phyloP scores from a whole-genome alignment of 2,329 filamentous ascomycete genomes.

The Neonectria sp. region DNA sequence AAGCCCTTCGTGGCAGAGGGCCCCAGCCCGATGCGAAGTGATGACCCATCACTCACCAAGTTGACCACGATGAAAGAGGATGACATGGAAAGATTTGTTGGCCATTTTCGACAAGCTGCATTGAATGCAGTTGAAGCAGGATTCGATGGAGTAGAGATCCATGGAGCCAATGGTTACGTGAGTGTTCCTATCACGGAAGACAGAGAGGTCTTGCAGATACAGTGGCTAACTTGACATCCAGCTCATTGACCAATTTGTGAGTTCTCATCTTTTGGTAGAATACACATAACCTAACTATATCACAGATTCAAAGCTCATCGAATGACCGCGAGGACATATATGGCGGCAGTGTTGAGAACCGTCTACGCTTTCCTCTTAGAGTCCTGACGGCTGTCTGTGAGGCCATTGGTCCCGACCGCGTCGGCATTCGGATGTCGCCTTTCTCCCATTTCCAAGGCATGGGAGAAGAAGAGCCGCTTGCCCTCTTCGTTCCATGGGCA shows the following conservation, averaged over 20 bases:
- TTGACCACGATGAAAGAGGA: conserved; percentile 71
- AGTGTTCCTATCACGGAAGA: conserved; percentile 1
- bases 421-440: conserved; percentile 72
- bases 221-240: conserved; percentile 27
- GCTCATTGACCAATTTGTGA: conserved; percentile 70
- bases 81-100: conserved; percentile 76
- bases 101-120: conserved; percentile 69
- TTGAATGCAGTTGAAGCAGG: conserved; percentile 74
- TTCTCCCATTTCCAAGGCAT: conserved; percentile 75
- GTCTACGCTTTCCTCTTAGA: conserved; percentile 65
- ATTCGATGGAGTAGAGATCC: conserved; percentile 79
- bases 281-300: not conserved
- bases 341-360: conserved; percentile 68
- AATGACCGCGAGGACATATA: conserved; percentile 68
- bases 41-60: conserved; percentile 31
- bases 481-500: conserved; percentile 65
- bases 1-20: conserved; percentile 28
- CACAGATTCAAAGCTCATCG: conserved; percentile 57
- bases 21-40: conserved; percentile 21
- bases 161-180: conserved; percentile 73
- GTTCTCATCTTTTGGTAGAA: not conserved
- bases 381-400: conserved; percentile 60
- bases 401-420: conserved; percentile 66
- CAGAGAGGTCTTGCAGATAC: not conserved
- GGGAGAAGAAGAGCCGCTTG: conserved; percentile 71